Evolutionary conservation across 2,329 filamentous ascomycete genomes (phyloP), one percentile per base, ranked within the genome.

Genomic region (Parastagonospora avenae): DNA sequence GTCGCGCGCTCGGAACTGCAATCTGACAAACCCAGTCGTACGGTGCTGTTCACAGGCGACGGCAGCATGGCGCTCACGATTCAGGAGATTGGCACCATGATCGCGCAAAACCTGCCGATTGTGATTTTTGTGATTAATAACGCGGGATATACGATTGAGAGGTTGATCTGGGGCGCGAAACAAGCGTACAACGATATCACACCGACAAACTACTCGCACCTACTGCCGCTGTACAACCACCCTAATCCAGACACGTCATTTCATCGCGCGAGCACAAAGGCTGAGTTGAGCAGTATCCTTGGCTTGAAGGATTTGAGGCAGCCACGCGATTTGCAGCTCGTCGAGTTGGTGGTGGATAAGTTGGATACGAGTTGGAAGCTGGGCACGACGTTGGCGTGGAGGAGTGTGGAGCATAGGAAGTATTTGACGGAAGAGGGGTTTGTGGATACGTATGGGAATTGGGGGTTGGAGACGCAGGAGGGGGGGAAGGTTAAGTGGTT

Each of bases 51-150:
- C 53, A 85, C 85, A 30, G 85, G 85, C 4, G 85, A 87, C 45
- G 86, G 85, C 3, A 85, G 83, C 54, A 80, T 89, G 51, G 82
- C 87, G 56, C 82, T 89, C 73, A 89, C 85, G 0, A 84, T 80
- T 0, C 86, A 89, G 64, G 85, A 88, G 56, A 73, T 90, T 3
- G 81, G 82, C 9, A 86, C 84, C 2, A 87, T 88, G 60, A 83
- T 89, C 58, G 69, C 69, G 44, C 60, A 70, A 1, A 58, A 70
- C 7, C 58, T 73, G 14, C 67, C 67, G 7, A 62, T 67, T 1
- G 57, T 77, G 5, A 65, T 79, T 6, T 72, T 80, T 50, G 62
- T 80, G 6, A 70, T 79, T 19, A 78, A 79, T 52, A 80, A 80
- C 49, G 70, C 68, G 1, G 78, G 78, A 1, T 80, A 80, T 54